Conservation (phyloP, 371 early-diverging fungal genomes). For the Dichotomocladium elegans region DNA sequence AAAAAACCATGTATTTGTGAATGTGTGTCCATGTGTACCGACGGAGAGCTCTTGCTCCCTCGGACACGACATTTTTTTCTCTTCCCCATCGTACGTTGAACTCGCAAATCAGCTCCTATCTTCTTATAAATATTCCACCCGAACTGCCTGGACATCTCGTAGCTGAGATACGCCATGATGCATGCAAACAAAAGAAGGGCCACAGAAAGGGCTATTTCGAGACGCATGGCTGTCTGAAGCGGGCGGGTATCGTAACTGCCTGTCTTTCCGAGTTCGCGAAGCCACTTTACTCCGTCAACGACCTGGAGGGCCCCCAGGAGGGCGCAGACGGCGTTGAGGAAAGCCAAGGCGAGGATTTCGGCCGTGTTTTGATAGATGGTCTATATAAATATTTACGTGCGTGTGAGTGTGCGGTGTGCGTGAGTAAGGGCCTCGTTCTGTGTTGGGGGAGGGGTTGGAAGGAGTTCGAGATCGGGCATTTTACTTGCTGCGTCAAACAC, state of each 20-base stretch:
- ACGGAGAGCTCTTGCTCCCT: too few relatives aligned
- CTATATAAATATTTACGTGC: constrained; percentile 24
- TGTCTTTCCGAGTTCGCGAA: constrained; percentile 16
- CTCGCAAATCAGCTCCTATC: constrained; percentile 33
- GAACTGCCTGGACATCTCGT: constrained; percentile 32
- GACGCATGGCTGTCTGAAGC: constrained; percentile 29
- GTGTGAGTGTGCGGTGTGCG: too few relatives aligned
- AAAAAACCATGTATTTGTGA: too few relatives aligned
- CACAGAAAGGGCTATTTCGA: constrained; percentile 38
- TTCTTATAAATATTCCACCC: constrained; percentile 43
- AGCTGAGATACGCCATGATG: constrained; percentile 26
- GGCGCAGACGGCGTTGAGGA: constrained; percentile 41
- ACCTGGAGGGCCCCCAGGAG: constrained; percentile 41
- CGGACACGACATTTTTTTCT: neutral
- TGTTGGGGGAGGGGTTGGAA: neutral
- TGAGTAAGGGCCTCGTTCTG: too few relatives aligned
- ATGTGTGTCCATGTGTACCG: too few relatives aligned
- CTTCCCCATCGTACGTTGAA: constrained; percentile 34
- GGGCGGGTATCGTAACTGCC: constrained; percentile 10
- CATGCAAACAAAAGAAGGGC: constrained; percentile 29
- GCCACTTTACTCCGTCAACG: constrained; percentile 43
- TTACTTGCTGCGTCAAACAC: constrained; percentile 44
- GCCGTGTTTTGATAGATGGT: constrained; percentile 43
- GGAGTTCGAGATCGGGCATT: neutral
- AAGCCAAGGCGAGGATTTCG: constrained; percentile 36